Evolutionary conservation across 306 rosid genomes (phyloP).

Genomic region (Quercus wislizeni): DNA sequence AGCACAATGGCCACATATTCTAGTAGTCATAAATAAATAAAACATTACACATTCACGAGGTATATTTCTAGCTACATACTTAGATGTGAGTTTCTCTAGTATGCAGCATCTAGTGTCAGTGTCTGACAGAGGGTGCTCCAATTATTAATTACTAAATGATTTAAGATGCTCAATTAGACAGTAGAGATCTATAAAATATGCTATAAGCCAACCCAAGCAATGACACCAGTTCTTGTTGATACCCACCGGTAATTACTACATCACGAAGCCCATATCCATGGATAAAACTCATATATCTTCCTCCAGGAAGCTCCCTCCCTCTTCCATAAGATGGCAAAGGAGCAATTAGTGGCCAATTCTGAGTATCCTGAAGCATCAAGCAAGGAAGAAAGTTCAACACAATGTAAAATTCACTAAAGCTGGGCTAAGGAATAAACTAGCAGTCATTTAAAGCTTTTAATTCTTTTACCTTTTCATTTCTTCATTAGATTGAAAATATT

Average conservation of each 20-base stretch:
- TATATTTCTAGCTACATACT: background rate
- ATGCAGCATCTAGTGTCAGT: background rate
- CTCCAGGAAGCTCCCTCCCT: conserved; percentile 92
- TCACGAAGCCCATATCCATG: conserved; percentile 73
- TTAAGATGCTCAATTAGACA: background rate
- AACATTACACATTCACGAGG: background rate
- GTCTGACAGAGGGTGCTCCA: background rate
- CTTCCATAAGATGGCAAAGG: conserved; percentile 96
- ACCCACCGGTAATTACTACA: conserved; percentile 79
- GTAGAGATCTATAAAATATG: background rate
- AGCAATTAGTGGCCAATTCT: conserved; percentile 76
- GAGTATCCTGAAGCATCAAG: conserved; percentile 49
- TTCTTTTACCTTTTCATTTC: background rate
- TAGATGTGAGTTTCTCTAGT: background rate
- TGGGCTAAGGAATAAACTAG: background rate
- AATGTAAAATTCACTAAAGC: background rate
- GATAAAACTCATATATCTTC: conserved; percentile 75
- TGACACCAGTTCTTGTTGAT: background rate
- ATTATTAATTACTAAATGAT: background rate
- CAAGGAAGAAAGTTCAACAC: conserved; percentile 6
- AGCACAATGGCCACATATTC: background rate
- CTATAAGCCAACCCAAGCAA: background rate
- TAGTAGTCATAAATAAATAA: background rate
- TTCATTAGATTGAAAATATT: background rate
- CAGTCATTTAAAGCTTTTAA: background rate